phyloP scores from a whole-genome alignment of 768 basidiomycete species.

The Trametes sanguinea region DNA sequence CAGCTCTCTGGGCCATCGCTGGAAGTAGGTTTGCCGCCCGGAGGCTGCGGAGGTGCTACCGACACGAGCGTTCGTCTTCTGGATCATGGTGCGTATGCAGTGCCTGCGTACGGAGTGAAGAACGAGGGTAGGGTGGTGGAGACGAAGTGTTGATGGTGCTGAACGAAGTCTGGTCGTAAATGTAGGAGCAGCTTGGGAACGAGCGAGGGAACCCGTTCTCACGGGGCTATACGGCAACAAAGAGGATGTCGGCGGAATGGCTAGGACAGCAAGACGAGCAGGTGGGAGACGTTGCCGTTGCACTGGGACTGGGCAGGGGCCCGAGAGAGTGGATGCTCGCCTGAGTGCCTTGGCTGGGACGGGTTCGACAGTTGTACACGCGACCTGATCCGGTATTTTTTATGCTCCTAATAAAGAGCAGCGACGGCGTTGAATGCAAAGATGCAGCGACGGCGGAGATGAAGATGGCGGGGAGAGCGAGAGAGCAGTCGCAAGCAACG shows the following conservation, averaged over 20 bases:
- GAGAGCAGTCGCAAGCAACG: background rate
- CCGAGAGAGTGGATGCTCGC: constrained; percentile 19
- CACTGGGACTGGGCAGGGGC: constrained; percentile 13
- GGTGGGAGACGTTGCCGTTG: constrained; percentile 21
- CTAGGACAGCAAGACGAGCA: constrained; percentile 5
- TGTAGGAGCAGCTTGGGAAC: constrained; percentile 24
- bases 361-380: constrained; percentile 2
- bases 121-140: constrained; percentile 14
- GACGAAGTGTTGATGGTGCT: constrained; percentile 13
- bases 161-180: constrained; percentile 17
- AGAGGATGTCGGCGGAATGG: constrained; percentile 4
- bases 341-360: background rate
- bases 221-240: constrained; percentile 16
- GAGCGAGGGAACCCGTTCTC: constrained; percentile 17
- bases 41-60: constrained; percentile 31
- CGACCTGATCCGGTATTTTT: background rate
- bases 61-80: constrained; percentile 55
- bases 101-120: constrained; percentile 1
- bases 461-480: background rate
- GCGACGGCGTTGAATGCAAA: background rate
- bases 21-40: constrained; percentile 27
- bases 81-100: constrained; percentile 53
- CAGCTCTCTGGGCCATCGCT: constrained; percentile 57
- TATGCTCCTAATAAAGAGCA: background rate
- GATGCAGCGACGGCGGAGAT: background rate